Conservation (phyloP, 495 filamentous ascomycete species). For the Penicillium tannophilum region DNA sequence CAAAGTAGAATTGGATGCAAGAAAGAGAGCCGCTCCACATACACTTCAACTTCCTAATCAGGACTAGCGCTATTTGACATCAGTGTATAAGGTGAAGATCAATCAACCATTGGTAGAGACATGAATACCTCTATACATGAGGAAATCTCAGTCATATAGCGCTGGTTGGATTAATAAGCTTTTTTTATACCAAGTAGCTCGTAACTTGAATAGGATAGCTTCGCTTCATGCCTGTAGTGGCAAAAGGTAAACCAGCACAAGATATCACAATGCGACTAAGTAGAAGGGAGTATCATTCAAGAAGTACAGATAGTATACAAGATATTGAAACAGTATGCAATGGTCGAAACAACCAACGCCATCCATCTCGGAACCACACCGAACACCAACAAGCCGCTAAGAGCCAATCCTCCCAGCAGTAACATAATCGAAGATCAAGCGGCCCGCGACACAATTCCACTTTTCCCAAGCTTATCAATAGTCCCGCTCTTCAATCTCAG, state of each 20-base stretch:
- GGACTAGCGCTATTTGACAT: neutral
- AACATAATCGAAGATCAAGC: neutral
- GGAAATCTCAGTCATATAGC: too few species aligned
- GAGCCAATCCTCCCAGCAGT: neutral
- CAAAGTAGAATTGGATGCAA: neutral
- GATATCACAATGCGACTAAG: neutral
- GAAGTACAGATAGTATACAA: constrained; percentile 5
- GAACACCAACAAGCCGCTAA: constrained; percentile 4
- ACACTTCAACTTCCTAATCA: neutral
- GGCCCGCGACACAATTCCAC: constrained; percentile 50
- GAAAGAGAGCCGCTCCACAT: neutral
- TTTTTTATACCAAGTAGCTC: too few species aligned
- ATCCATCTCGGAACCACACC: constrained; percentile 5
- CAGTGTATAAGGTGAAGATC: too few species aligned
- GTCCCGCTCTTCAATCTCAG: constrained; percentile 61
- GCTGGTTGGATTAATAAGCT: too few species aligned
- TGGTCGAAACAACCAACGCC: constrained; percentile 1
- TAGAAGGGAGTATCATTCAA: constrained; percentile 7
- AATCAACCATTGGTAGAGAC: too few species aligned
- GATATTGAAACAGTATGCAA: neutral
- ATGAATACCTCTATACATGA: too few species aligned
- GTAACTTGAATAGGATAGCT: too few species aligned
- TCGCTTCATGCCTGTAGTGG: too few species aligned
- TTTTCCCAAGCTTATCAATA: constrained; percentile 54
- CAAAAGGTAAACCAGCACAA: neutral